Conservation (phyloP, 129 eudicot genomes). For the Flaveria robusta region DNA sequence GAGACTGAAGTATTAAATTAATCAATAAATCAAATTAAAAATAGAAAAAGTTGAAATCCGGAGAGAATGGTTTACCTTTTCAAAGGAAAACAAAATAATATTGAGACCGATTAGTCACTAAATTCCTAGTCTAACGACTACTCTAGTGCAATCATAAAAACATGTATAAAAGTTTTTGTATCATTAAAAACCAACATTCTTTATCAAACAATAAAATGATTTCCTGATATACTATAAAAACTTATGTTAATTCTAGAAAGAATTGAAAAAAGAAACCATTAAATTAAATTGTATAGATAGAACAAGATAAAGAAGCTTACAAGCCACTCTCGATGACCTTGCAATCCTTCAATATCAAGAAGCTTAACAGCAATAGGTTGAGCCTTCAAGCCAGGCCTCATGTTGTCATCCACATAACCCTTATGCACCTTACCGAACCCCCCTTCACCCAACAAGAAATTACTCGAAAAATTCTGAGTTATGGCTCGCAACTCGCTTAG, state of each 20-base stretch:
- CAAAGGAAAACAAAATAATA: too few species aligned
- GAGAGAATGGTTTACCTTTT: too few species aligned
- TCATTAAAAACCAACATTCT: neutral
- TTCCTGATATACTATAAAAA: neutral
- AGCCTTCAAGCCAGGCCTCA: slow-evolving; percentile 78
- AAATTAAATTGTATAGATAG: neutral
- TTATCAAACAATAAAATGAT: neutral
- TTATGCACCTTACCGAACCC: slow-evolving; percentile 95
- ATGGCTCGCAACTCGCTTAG: slow-evolving; percentile 63
- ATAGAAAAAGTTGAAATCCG: too few species aligned
- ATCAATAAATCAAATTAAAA: too few species aligned
- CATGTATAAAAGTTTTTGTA: too few species aligned
- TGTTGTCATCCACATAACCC: slow-evolving; percentile 75
- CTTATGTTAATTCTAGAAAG: neutral
- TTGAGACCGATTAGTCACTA: too few species aligned
- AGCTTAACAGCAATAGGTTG: slow-evolving; percentile 96
- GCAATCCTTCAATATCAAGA: slow-evolving; percentile 94
- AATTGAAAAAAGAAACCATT: neutral
- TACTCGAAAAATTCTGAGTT: slow-evolving; percentile 77
- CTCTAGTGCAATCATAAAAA: too few species aligned
- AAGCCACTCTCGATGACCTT: slow-evolving; percentile 99
- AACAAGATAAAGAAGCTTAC: slow-evolving; percentile 47
- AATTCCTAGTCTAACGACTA: too few species aligned
- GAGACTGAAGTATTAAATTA: too few species aligned
- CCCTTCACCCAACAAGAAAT: slow-evolving; percentile 85